Base-by-base conservation (phyloP, 805 yeast species). In the Limtongia smithiae region DNA sequence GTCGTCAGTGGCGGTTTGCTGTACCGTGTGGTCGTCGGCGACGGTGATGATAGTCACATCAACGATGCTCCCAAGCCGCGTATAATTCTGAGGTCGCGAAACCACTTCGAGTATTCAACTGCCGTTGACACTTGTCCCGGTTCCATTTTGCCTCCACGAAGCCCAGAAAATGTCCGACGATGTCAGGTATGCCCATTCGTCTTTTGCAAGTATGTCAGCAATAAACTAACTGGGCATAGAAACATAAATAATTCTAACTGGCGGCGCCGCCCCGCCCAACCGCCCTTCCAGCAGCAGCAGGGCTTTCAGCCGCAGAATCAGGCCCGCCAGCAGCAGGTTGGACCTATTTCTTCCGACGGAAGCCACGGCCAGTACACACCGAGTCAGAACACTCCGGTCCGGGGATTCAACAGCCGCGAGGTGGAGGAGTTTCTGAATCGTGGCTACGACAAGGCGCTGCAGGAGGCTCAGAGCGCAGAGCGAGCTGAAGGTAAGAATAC, bases 401-500 rank as follows among this genome's bases (percentile, higher is more conserved):
- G 49, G 14, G 53, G 50, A 20, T 54, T 54, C 44, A 54, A 54
- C 35, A 41, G 46, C 18, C 43, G 45, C 18, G 58, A 54, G 30
- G 58, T 54, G n/a, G 58, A 54, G 34, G 55, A 47, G 6, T 54
- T 21, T 32, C 37, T 54, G 21, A 54, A 54, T 17, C 40, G 48
- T 21, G 51, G 44, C 7, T 54, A 50, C 32, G 37, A 48, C 9
- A 36, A 31, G 7, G 46, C 58, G 7, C 9, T 50, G 33, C 53
- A 49, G 14, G 44, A 49, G 41, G 50, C 50, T 5, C 45, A 45
- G 37, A 34, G 28, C 22, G 44, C 32, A 12, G 36, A 14, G 14
- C 6, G n/a, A 8, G 37, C 21, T 14, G 49, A 28, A 4, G 41
- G 24, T 17, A 14, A 17, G 30, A 40, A 38, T 21, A 40, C 6